These are phyloP conservation scores for Licmophora abbreviata DNA, from an alignment of 108 stramenopile species.

Conservation along the genomic window DNA sequence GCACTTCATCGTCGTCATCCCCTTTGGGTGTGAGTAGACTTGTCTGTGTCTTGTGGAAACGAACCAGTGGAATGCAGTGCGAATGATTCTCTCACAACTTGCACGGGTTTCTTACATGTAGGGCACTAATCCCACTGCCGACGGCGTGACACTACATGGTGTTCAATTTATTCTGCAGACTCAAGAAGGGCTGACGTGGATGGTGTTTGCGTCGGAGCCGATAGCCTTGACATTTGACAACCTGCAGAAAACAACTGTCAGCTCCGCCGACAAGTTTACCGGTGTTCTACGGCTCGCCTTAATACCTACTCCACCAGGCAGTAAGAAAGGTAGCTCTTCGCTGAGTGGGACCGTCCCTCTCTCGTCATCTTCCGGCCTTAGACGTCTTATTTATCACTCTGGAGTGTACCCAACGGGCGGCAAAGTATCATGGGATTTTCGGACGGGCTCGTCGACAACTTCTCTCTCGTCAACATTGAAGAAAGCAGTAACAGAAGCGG, in stretches of 20 bases:
- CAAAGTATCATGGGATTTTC: conserved; percentile 54
- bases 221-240: conserved; percentile 47
- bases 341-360: conserved; percentile 15
- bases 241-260: conserved; percentile 26
- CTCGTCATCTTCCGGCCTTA: conserved; percentile 54
- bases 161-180: conserved; percentile 69
- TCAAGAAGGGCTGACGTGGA: conserved; percentile 56
- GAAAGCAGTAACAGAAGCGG: neutral
- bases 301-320: conserved; percentile 31
- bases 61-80: too few species aligned
- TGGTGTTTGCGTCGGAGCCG: conserved; percentile 77
- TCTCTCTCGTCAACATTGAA: neutral
- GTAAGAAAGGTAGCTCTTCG: conserved; percentile 8
- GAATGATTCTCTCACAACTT: too few species aligned
- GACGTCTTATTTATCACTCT: conserved; percentile 72
- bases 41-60: too few species aligned
- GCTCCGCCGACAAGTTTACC: conserved; percentile 26
- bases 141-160: conserved; percentile 38
- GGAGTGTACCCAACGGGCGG: conserved; percentile 62
- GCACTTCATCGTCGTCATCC: conserved; percentile 1
- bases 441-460: conserved; percentile 7
- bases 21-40: too few species aligned
- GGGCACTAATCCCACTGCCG: neutral
- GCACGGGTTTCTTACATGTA: too few species aligned
- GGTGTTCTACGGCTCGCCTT: conserved; percentile 69